phyloP scores from a whole-genome alignment of 352 stramenopile species.

The Thalassiosira livingstoniorum region DNA sequence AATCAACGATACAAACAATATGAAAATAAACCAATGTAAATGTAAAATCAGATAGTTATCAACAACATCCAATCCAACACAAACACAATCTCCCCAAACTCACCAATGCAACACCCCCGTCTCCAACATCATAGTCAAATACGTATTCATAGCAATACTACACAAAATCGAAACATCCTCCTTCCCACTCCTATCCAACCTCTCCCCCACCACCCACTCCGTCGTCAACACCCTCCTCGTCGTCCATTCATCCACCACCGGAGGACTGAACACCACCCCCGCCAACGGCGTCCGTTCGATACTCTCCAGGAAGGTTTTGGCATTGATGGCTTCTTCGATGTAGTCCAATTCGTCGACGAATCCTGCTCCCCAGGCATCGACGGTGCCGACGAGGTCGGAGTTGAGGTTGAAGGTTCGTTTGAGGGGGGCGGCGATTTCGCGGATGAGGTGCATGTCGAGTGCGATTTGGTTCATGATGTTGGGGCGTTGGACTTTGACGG shows the following conservation, averaged over 20 bases:
- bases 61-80: too few species aligned
- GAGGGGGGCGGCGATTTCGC: conserved; percentile 67
- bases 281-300: conserved; percentile 68
- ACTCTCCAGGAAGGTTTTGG: conserved; percentile 68
- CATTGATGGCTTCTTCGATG: conserved; percentile 84
- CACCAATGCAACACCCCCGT: conserved; percentile 62
- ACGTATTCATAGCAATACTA: conserved; percentile 84
- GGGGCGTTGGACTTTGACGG: conserved; percentile 86
- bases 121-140: conserved; percentile 78
- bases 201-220: conserved; percentile 81
- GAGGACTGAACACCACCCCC: conserved; percentile 76
- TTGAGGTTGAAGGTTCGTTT: conserved; percentile 76
- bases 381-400: conserved; percentile 74
- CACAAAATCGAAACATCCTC: conserved; percentile 78
- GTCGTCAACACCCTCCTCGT: conserved; percentile 77
- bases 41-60: too few species aligned
- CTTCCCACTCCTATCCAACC: conserved; percentile 69
- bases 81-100: neutral
- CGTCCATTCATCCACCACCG: conserved; percentile 67
- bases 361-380: conserved; percentile 80
- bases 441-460: conserved; percentile 86
- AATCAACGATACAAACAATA: too few species aligned
- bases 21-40: too few species aligned
- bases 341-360: conserved; percentile 90
- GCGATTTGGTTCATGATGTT: conserved; percentile 86